Conservation (phyloP, 495 filamentous ascomycete species). For the Trichocladium uniseriatum region DNA sequence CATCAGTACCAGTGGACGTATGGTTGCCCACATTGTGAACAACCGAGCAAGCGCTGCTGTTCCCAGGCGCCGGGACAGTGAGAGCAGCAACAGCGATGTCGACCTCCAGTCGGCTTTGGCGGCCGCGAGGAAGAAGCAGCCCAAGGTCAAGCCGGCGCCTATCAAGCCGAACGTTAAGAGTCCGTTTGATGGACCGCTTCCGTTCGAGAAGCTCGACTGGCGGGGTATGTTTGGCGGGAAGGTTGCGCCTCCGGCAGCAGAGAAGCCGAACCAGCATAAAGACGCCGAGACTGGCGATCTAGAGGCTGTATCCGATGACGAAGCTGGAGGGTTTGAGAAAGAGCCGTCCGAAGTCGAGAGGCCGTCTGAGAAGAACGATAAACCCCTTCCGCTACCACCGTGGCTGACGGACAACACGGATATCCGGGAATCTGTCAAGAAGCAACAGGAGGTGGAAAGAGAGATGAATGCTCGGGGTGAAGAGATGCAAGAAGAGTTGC, state of each 20-base stretch:
- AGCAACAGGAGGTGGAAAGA: conserved; percentile 34
- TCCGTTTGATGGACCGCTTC: conserved; percentile 69
- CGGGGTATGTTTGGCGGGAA: conserved; percentile 49
- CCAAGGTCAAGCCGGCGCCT: conserved; percentile 10
- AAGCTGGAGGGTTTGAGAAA: conserved; percentile 57
- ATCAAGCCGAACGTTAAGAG: conserved; percentile 29
- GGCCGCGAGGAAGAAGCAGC: conserved; percentile 38
- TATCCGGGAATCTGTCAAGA: conserved; percentile 43
- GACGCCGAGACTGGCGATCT: conserved; percentile 15
- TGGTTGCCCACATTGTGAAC: conserved; percentile 56
- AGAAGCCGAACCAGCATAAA: conserved; percentile 13
- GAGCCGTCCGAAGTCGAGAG: conserved; percentile 2
- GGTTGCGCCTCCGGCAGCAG: conserved; percentile 23
- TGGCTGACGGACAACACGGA: conserved; percentile 63
- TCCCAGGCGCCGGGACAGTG: conserved; percentile 33
- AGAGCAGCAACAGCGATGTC: conserved; percentile 52
- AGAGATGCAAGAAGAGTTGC: conserved; percentile 41
- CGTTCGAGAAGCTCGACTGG: conserved; percentile 79
- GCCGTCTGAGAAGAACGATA: conserved; percentile 34
- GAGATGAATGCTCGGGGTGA: conserved; percentile 43
- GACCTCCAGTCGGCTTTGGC: conserved; percentile 53
- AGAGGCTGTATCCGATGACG: conserved; percentile 37
- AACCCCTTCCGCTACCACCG: conserved; percentile 61
- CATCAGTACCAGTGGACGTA: conserved; percentile 40
- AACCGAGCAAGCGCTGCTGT: conserved; percentile 49